phyloP scores from a whole-genome alignment of 2,329 filamentous ascomycete species.

The Neobulgaria alba region DNA sequence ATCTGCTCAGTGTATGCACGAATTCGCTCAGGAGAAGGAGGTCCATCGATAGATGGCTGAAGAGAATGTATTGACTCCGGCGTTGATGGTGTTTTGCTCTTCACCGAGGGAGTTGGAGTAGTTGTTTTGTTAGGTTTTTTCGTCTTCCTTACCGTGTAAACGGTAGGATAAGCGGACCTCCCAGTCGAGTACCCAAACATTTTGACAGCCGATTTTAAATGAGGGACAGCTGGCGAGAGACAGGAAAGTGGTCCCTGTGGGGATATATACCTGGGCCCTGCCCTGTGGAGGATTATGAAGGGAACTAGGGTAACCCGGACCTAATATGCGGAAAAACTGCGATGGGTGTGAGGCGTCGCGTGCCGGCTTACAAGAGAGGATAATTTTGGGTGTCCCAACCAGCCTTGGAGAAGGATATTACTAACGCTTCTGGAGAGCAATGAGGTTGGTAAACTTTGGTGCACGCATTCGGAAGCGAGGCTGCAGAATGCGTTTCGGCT shows the following conservation, averaged over 20 bases:
- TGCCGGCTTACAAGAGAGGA: constrained; percentile 9
- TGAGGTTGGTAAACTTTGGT: neutral
- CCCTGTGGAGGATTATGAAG: too few relatives aligned
- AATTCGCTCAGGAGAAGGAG: constrained; percentile 51
- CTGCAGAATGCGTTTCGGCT: neutral
- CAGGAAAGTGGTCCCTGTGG: constrained; percentile 7
- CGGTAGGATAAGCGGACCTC: constrained; percentile 10
- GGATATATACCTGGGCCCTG: constrained; percentile 16
- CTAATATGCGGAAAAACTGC: constrained; percentile 12
- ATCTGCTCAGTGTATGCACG: constrained; percentile 51
- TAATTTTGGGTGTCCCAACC: constrained; percentile 8
- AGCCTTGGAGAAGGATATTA: too few relatives aligned
- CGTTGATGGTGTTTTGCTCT: constrained; percentile 1
- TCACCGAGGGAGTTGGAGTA: constrained; percentile 2
- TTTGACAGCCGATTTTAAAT: constrained; percentile 20
- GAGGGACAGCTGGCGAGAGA: constrained; percentile 11
- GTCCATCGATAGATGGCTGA: constrained; percentile 50
- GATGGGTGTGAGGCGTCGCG: constrained; percentile 9
- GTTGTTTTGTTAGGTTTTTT: constrained; percentile 6
- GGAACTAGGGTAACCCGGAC: constrained; percentile 10
- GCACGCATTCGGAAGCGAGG: neutral
- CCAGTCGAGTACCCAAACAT: constrained; percentile 20
- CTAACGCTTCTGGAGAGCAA: too few relatives aligned
- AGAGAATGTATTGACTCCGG: constrained; percentile 37
- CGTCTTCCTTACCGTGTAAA: neutral